Percentiles rank a stretch among this genome's conserved stretches.
Conservation (phyloP, 2,329 filamentous ascomycete genomes). For the Sclerotinia borealis region DNA sequence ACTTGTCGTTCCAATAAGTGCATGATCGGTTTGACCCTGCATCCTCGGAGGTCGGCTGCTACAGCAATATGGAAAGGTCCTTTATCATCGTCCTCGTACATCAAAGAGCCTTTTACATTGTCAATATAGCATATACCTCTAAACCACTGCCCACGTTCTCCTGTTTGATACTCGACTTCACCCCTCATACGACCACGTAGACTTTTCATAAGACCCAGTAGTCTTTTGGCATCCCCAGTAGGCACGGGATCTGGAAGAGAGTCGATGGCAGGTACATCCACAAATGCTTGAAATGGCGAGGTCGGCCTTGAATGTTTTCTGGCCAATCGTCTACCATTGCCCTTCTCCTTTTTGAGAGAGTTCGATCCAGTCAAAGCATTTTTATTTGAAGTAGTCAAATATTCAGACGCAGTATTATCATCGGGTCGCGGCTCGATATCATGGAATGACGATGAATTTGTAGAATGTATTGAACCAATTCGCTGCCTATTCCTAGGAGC, state of each 20-base stretch:
- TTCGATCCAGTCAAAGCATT: slow-evolving; percentile 31
- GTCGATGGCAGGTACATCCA: slow-evolving; percentile 52
- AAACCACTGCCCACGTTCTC: slow-evolving; percentile 57
- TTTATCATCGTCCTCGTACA: slow-evolving; percentile 66
- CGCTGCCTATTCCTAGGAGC: slow-evolving; percentile 50
- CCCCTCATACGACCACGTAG: slow-evolving; percentile 76
- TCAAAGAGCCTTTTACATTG: slow-evolving; percentile 65
- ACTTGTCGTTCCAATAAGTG: slow-evolving; percentile 37
- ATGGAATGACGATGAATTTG: slow-evolving; percentile 47
- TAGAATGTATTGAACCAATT: slow-evolving; percentile 65
- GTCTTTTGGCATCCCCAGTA: slow-evolving; percentile 63
- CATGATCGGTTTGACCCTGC: slow-evolving; percentile 56
- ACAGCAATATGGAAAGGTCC: slow-evolving; percentile 59
- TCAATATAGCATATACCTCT: slow-evolving; percentile 72
- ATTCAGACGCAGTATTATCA: slow-evolving; percentile 37
- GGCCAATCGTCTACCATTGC: slow-evolving; percentile 41
- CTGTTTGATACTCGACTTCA: slow-evolving; percentile 64
- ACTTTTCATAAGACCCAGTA: slow-evolving; percentile 70
- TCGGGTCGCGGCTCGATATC: slow-evolving; percentile 38
- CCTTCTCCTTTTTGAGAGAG: slow-evolving; percentile 36
- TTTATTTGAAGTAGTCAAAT: slow-evolving; percentile 30
- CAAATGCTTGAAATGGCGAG: slow-evolving; percentile 41
- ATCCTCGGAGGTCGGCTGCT: slow-evolving; percentile 69
- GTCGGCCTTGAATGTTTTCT: slow-evolving; percentile 52
- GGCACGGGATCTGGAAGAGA: slow-evolving; percentile 54